These are phyloP conservation scores for Lasiodiplodia sp. DNA, from an alignment of 2,329 filamentous ascomycete genomes.

Conservation along the genomic window DNA sequence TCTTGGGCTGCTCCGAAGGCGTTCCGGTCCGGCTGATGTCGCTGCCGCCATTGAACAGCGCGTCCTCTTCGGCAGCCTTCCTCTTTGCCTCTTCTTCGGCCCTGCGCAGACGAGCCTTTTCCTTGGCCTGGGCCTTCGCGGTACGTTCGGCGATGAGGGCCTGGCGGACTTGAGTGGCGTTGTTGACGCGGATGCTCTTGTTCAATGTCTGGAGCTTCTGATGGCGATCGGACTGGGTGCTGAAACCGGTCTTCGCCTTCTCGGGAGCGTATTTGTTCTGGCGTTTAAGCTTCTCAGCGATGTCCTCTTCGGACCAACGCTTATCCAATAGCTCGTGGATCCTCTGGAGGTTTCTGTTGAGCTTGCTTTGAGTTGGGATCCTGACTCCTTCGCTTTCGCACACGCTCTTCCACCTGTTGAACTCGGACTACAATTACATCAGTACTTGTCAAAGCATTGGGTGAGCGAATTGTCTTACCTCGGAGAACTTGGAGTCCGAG, in stretches of 20 bases:
- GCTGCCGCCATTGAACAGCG: slow-evolving; percentile 55
- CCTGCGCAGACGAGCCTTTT: slow-evolving; percentile 45
- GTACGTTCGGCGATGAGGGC: slow-evolving; percentile 80
- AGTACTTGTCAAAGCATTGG: slow-evolving; percentile 13
- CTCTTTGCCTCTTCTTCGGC: slow-evolving; percentile 63
- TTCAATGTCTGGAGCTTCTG: slow-evolving; percentile 86
- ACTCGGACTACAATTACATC: slow-evolving; percentile 66
- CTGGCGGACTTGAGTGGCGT: slow-evolving; percentile 88
- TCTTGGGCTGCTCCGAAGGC: slow-evolving; percentile 54
- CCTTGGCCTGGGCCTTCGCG: slow-evolving; percentile 42
- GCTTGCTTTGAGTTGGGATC: slow-evolving; percentile 73
- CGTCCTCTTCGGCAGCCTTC: slow-evolving; percentile 47
- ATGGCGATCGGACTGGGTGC: slow-evolving; percentile 63
- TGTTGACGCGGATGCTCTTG: slow-evolving; percentile 80
- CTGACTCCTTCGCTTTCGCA: slow-evolving; percentile 68
- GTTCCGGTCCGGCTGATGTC: slow-evolving; percentile 57
- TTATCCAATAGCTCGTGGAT: slow-evolving; percentile 83
- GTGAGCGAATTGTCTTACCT: slow-evolving; percentile 59
- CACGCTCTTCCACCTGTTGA: slow-evolving; percentile 82
- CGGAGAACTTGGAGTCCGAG: slow-evolving; percentile 85
- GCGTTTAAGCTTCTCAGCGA: slow-evolving; percentile 78
- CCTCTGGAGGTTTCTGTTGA: slow-evolving; percentile 77
- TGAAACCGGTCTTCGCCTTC: slow-evolving; percentile 67
- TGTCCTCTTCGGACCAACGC: slow-evolving; percentile 81
- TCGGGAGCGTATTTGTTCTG: slow-evolving; percentile 64